Evolutionary conservation across 257 asterid genomes (phyloP).

Genomic region (Verbena officinalis): DNA sequence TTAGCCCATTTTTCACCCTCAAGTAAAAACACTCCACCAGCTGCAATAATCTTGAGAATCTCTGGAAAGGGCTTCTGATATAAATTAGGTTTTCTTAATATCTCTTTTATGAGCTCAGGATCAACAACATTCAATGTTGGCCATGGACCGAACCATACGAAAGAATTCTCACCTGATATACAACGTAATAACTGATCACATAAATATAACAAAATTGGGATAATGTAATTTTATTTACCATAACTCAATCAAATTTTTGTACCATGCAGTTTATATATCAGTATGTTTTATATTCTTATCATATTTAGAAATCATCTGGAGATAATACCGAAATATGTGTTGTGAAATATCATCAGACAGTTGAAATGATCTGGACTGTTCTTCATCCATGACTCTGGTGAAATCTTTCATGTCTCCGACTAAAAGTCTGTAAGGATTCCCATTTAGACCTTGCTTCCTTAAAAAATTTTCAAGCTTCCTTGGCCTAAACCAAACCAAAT

Average conservation of each 20-base stretch:
- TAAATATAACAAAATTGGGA: too few relatives aligned
- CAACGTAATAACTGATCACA: too few relatives aligned
- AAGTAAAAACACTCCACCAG: constrained; percentile 21
- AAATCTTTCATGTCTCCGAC: constrained; percentile 37
- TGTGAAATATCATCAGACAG: constrained; percentile 29
- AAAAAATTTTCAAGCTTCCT: constrained; percentile 34
- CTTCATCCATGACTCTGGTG: neutral
- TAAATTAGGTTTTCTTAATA: constrained; percentile 2
- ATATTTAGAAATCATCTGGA: neutral
- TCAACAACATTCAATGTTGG: constrained; percentile 24
- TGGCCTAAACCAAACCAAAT: constrained; percentile 37
- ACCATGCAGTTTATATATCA: too few relatives aligned
- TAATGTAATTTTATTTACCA: too few relatives aligned
- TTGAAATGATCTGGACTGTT: constrained; percentile 24
- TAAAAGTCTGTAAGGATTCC: constrained; percentile 29
- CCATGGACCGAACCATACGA: constrained; percentile 33
- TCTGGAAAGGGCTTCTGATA: constrained; percentile 22
- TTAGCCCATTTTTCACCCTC: constrained; percentile 34
- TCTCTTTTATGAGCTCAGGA: constrained; percentile 22
- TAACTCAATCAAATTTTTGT: too few relatives aligned
- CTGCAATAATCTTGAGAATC: neutral
- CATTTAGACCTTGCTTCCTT: constrained; percentile 33
- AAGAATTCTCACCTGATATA: constrained; percentile 25
- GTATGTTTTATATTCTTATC: constrained; percentile 14
- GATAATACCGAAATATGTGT: constrained; percentile 13